Base-by-base conservation (phyloP, 306 rosid genomes). In the Lablab purpureus region DNA sequence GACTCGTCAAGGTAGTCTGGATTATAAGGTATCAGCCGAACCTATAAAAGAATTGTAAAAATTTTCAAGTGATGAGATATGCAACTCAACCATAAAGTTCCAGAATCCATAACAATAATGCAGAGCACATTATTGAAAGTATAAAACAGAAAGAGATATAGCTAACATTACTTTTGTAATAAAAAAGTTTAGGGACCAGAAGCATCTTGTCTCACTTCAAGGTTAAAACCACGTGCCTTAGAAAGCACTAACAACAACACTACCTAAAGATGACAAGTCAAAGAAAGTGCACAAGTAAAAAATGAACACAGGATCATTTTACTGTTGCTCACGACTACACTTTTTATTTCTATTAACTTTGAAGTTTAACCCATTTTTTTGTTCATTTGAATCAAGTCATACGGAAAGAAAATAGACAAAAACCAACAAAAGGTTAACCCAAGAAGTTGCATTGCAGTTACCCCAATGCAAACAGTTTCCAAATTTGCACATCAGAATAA, bases 1-100 rank as follows among this genome's bases (percentile, higher is more conserved):
- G 95, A 91, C 81, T 91, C 90, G 73, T 93, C 98, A 23, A 91
- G 86, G 73, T n/a, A 47, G 65, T 91, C 81, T 14, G 93, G 76
- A 2, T 88, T 84, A 81, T 93, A 90, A 14, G 83, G 84, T 54
- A 77, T 68, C 74, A 91, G 78, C 62, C 82, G 92, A 59, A 93
- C 98, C 98, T 93, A 82, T 83, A 88, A 17, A 71, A 54, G 23
- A 69, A 74, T 55, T 46, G 62, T 34, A n/a, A 73, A 25, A 36
- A 62, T 21, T 32, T 40, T 17, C 47, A 77, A 8, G 23, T 23
- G 23, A 34, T 43, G 71, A 49, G 21, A 34, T 41, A 40, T 19
- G 46, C 73, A 85, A 23, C 70, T 49, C 34, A n/a, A 23, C 17
- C 56, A 77, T 49, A 47, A 36, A 32, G 58, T 27, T 40, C 3